These are phyloP conservation scores for Didymella segeticola DNA, from an alignment of 2,329 filamentous ascomycete genomes.

Conservation along the genomic window DNA sequence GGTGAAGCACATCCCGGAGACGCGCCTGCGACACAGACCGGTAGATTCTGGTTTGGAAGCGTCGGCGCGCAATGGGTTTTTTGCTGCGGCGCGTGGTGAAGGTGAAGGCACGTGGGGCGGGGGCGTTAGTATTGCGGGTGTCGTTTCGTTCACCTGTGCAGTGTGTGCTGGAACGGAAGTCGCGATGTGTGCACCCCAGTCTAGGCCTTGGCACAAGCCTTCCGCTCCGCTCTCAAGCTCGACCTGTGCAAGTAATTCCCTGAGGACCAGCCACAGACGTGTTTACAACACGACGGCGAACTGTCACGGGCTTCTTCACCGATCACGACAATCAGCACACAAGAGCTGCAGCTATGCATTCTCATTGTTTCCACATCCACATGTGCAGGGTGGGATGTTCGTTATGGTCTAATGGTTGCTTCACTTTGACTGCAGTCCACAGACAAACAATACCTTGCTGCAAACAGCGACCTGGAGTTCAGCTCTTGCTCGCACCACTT, in stretches of 20 bases:
- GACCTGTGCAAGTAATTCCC: neutral
- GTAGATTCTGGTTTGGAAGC: neutral
- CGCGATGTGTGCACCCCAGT: constrained; percentile 28
- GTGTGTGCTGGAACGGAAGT: constrained; percentile 21
- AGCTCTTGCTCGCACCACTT: neutral
- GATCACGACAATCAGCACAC: constrained; percentile 10
- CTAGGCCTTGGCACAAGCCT: constrained; percentile 24
- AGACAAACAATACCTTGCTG: constrained; percentile 17
- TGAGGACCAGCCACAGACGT: constrained; percentile 2
- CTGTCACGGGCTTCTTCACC: constrained; percentile 13
- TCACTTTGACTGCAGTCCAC: constrained; percentile 25
- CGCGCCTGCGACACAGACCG: constrained; percentile 30
- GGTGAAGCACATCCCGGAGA: constrained; percentile 39
- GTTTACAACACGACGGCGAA: neutral
- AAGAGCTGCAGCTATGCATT: constrained; percentile 19
- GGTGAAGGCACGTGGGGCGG: constrained; percentile 3
- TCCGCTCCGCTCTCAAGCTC: constrained; percentile 11
- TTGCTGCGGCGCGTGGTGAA: neutral
- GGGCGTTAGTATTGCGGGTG: neutral
- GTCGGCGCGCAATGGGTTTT: neutral
- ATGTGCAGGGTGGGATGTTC: constrained; percentile 7
- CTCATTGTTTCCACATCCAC: constrained; percentile 3
- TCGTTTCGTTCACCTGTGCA: neutral
- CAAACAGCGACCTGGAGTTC: neutral
- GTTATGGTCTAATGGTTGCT: constrained; percentile 27